Evolutionary conservation across 495 filamentous ascomycete genomes (phyloP).

Genomic region (Penicillium chermesinum): DNA sequence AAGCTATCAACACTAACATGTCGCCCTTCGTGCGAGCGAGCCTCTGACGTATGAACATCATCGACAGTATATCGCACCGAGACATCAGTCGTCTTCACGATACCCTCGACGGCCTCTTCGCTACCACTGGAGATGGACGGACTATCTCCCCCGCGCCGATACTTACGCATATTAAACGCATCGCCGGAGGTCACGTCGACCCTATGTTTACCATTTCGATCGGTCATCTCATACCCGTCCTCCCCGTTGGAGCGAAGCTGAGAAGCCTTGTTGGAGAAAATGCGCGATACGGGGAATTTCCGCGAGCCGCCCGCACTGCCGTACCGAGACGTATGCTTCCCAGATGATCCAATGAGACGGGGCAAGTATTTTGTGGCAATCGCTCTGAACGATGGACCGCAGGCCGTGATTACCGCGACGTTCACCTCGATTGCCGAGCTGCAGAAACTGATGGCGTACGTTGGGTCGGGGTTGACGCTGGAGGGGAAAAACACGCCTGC

Average conservation of each 20-base stretch:
- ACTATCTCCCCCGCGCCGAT: constrained; percentile 16
- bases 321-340: constrained; percentile 7
- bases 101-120: constrained; percentile 14
- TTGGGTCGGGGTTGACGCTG: constrained; percentile 12
- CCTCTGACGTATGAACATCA: background rate
- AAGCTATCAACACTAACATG: constrained; percentile 22
- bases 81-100: constrained; percentile 24
- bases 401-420: constrained; percentile 50
- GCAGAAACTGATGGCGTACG: constrained; percentile 43
- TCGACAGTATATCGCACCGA: constrained; percentile 17
- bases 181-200: constrained; percentile 3
- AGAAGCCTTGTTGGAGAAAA: constrained; percentile 10
- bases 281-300: constrained; percentile 5
- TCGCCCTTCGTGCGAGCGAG: constrained; percentile 9
- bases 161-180: constrained; percentile 24
- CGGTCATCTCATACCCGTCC: constrained; percentile 19
- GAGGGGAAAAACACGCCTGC: constrained; percentile 16
- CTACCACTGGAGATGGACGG: constrained; percentile 16
- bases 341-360: constrained; percentile 15
- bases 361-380: constrained; percentile 18
- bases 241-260: constrained; percentile 12
- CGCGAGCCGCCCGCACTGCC: constrained; percentile 14
- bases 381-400: constrained; percentile 25
- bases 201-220: constrained; percentile 7
- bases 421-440: constrained; percentile 51